Evolutionary conservation across 1,284 basidiomycete genomes (phyloP).

Genomic region (Trichosporon inkin): DNA sequence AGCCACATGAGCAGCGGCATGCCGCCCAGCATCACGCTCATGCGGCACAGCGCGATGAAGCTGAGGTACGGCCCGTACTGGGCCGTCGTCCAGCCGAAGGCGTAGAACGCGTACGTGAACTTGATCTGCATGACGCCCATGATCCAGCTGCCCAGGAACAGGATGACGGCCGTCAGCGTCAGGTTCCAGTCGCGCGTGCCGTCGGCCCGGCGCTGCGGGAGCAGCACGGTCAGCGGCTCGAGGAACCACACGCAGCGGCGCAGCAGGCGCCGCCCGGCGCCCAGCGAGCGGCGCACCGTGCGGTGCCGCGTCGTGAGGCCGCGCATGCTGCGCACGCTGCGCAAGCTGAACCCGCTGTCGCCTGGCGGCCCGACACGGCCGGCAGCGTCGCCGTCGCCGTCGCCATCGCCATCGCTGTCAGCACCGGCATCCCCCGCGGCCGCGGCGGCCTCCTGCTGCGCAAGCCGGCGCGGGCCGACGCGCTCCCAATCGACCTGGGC

Average conservation of each 20-base stretch:
- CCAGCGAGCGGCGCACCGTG: slow-evolving; percentile 19
- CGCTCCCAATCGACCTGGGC: slow-evolving; percentile 49
- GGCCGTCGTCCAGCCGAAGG: slow-evolving; percentile 69
- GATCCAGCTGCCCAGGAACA: slow-evolving; percentile 56
- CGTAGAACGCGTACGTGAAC: slow-evolving; percentile 64
- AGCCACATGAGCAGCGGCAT: slow-evolving; percentile 56
- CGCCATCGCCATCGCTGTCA: not conserved
- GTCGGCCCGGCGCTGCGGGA: slow-evolving; percentile 54
- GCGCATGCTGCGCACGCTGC: slow-evolving; percentile 18
- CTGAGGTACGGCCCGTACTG: slow-evolving; percentile 75
- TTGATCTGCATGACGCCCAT: slow-evolving; percentile 61
- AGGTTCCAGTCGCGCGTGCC: slow-evolving; percentile 63
- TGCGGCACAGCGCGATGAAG: slow-evolving; percentile 59
- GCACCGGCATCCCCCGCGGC: not conserved
- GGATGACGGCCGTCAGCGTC: slow-evolving; percentile 53
- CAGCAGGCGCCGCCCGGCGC: slow-evolving; percentile 28
- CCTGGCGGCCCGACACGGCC: slow-evolving; percentile 3
- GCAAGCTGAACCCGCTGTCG: slow-evolving; percentile 12
- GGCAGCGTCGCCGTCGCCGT: no score
- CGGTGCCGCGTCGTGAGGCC: slow-evolving; percentile 10
- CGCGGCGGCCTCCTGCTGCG: not conserved
- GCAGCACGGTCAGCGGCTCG: slow-evolving; percentile 62
- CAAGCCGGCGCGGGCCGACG: slow-evolving; percentile 16
- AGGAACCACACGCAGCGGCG: slow-evolving; percentile 58
- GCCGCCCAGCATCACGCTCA: slow-evolving; percentile 60